Evolutionary conservation across 2,329 filamentous ascomycete species (phyloP).

Genomic region (Monilinia fructigena): DNA sequence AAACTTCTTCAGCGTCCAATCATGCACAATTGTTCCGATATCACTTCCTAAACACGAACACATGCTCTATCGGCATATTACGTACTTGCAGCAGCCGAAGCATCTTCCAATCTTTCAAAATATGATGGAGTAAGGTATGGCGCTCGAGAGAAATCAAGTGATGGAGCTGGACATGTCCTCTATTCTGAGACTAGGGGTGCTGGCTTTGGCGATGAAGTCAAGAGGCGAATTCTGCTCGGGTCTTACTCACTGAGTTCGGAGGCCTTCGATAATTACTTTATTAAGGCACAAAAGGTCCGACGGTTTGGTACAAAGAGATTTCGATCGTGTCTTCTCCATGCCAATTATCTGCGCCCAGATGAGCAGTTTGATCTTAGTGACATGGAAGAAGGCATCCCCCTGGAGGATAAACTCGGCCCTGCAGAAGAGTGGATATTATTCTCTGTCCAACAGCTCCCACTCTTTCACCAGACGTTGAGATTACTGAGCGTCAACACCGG

Average conservation of each 20-base stretch:
- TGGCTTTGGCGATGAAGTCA: conserved; percentile 82
- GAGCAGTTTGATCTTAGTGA: conserved; percentile 58
- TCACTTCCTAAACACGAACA: conserved; percentile 79
- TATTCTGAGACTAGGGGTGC: conserved; percentile 73
- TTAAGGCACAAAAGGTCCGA: conserved; percentile 86
- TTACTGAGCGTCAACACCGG: conserved; percentile 51
- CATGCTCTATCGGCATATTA: conserved; percentile 93
- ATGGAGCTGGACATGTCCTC: conserved; percentile 61
- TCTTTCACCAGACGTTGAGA: conserved; percentile 61
- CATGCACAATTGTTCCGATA: conserved; percentile 71
- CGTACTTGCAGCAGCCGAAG: conserved; percentile 90
- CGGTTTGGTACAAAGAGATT: conserved; percentile 80
- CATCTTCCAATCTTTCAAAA: conserved; percentile 91
- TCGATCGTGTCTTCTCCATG: conserved; percentile 72
- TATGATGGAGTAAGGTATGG: conserved; percentile 98
- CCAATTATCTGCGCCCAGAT: conserved; percentile 61
- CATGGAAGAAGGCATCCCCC: conserved; percentile 52
- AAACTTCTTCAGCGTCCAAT: conserved; percentile 57
- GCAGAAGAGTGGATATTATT: conserved; percentile 76
- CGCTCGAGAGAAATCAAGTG: conserved; percentile 41
- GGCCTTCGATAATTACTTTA: conserved; percentile 94
- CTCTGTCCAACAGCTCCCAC: conserved; percentile 85
- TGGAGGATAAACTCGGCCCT: conserved; percentile 57
- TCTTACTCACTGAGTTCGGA: conserved; percentile 86
- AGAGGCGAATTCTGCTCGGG: conserved; percentile 81